Evolutionary conservation across 2,329 filamentous ascomycete genomes (phyloP).

Genomic region (Aspergillus sp.): DNA sequence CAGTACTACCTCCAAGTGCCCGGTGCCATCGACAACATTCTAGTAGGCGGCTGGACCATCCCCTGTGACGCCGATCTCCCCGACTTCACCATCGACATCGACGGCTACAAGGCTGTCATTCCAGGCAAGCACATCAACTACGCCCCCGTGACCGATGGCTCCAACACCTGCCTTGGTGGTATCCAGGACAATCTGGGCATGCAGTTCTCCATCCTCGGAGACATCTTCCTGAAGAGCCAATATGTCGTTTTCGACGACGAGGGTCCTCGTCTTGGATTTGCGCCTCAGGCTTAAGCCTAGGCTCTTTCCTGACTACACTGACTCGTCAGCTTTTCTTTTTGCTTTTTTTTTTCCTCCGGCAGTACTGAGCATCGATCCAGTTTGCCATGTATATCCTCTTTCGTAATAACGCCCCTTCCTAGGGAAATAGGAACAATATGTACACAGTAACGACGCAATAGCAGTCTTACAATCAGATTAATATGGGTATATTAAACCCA

Average conservation of each 20-base stretch:
- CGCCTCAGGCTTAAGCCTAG: slow-evolving; percentile 33
- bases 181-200: slow-evolving; percentile 65
- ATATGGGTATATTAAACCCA: neutral
- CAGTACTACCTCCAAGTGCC: slow-evolving; percentile 60
- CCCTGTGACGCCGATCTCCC: slow-evolving; percentile 52
- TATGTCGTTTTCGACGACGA: slow-evolving; percentile 70
- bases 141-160: slow-evolving; percentile 40
- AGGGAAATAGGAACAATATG: neutral
- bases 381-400: neutral
- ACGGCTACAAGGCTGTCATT: slow-evolving; percentile 50
- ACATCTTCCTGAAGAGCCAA: slow-evolving; percentile 75
- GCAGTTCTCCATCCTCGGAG: slow-evolving; percentile 69
- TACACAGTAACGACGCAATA: neutral
- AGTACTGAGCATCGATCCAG: neutral
- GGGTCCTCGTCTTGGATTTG: slow-evolving; percentile 51
- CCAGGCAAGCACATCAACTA: slow-evolving; percentile 59
- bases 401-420: neutral
- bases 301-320: neutral
- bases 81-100: slow-evolving; percentile 55
- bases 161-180: slow-evolving; percentile 67
- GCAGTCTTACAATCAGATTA: neutral
- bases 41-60: slow-evolving; percentile 57
- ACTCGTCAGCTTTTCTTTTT: neutral
- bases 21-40: slow-evolving; percentile 50
- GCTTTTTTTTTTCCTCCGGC: neutral